These are phyloP conservation scores for Lithospermum erythrorhizon DNA, from an alignment of 257 asterid species.

Conservation along the genomic window DNA sequence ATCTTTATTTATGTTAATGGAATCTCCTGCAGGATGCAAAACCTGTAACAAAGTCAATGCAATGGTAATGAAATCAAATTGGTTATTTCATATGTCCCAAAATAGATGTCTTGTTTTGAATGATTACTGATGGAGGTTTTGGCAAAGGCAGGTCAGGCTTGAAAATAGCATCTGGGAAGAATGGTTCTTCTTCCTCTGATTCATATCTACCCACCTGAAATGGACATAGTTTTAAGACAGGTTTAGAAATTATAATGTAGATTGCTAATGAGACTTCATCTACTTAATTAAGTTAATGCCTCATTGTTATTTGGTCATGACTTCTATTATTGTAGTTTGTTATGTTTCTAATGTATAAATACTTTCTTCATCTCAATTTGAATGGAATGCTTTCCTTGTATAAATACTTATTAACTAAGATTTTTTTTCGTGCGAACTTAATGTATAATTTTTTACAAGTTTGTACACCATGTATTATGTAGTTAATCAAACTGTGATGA, in stretches of 20 bases:
- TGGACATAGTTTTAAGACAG: background rate
- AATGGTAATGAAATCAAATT: background rate
- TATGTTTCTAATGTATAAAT: no score
- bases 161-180: slow-evolving; percentile 50
- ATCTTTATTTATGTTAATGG: slow-evolving; percentile 49
- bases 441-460: no score
- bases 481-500: no score
- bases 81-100: background rate
- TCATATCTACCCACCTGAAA: slow-evolving; percentile 63
- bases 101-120: background rate
- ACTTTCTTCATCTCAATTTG: no score
- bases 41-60: slow-evolving; percentile 21
- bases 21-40: slow-evolving; percentile 58
- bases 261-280: no score
- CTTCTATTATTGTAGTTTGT: no score
- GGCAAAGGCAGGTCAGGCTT: slow-evolving; percentile 30
- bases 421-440: no score
- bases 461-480: no score
- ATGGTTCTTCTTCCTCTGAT: slow-evolving; percentile 64
- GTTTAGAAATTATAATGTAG: background rate
- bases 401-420: no score
- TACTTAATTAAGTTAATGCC: no score
- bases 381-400: no score
- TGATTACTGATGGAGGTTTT: slow-evolving; percentile 23
- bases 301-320: no score